These are phyloP conservation scores for Aspergillus aculeatus DNA, from an alignment of 2,329 filamentous ascomycete species.

Conservation along the genomic window DNA sequence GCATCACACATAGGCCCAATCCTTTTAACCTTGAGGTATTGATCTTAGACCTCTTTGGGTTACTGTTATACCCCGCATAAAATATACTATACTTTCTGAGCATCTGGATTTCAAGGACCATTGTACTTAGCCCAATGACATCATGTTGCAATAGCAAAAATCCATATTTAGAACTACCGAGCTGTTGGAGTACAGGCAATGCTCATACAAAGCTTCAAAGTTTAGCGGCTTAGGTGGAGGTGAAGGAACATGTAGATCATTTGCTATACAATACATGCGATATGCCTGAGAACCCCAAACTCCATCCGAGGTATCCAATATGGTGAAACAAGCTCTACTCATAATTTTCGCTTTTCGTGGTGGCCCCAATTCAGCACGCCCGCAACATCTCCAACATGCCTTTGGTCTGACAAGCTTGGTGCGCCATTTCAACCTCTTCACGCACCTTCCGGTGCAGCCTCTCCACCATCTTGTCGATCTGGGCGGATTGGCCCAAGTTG, in stretches of 20 bases:
- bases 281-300: constrained; percentile 14
- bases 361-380: constrained; percentile 11
- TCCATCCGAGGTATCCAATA: constrained; percentile 22
- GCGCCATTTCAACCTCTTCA: constrained; percentile 76
- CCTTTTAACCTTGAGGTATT: no score
- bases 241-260: neutral
- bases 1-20: no score
- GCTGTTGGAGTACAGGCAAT: no score
- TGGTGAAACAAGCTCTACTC: constrained; percentile 10
- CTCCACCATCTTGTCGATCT: constrained; percentile 69
- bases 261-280: neutral
- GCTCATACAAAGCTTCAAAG: no score
- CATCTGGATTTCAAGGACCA: no score
- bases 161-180: no score
- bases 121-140: no score
- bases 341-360: neutral
- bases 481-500: constrained; percentile 69
- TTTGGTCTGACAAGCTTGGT: constrained; percentile 75
- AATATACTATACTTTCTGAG: no score
- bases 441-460: constrained; percentile 69
- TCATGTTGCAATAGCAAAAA: no score
- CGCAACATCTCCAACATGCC: constrained; percentile 83
- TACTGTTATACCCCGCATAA: no score
- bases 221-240: neutral
- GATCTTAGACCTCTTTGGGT: no score